Conservation (phyloP, 139 green algal species). For the Closterium sp. region DNA sequence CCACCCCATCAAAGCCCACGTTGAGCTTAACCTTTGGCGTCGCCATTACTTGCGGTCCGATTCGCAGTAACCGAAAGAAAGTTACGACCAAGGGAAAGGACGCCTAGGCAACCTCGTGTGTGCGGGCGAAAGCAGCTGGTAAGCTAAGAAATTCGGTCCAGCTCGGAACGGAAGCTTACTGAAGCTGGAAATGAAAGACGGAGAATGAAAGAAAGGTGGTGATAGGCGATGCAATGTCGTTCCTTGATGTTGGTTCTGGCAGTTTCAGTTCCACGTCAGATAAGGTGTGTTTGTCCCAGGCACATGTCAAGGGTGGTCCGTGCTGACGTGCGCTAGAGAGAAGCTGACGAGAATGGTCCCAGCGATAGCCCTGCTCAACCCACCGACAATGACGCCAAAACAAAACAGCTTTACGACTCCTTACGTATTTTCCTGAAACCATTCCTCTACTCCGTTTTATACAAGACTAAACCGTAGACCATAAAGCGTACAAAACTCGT, state of each 20-base stretch:
- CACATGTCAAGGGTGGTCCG: neutral
- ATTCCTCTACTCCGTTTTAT: neutral
- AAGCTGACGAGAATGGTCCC: neutral
- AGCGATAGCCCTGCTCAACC: neutral
- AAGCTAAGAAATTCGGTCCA: neutral
- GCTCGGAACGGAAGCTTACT: neutral
- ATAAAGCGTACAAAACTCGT: neutral
- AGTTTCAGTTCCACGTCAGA: neutral
- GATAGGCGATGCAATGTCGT: neutral
- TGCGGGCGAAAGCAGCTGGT: neutral
- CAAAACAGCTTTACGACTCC: neutral
- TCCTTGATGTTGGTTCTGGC: neutral
- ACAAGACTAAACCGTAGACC: neutral
- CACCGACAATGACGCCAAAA: neutral
- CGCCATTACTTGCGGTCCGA: slow-evolving; percentile 3
- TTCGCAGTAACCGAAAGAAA: neutral
- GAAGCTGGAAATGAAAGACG: no score
- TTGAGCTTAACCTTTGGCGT: slow-evolving; percentile 62
- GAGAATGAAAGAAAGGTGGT: neutral
- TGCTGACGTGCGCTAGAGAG: neutral
- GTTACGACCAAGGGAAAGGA: neutral
- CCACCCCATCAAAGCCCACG: slow-evolving; percentile 70
- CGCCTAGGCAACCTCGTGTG: neutral
- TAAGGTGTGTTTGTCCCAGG: neutral
- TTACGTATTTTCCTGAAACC: no score